phyloP scores from a whole-genome alignment of 2,329 filamentous ascomycete species.

The Colletotrichum spaethianum region DNA sequence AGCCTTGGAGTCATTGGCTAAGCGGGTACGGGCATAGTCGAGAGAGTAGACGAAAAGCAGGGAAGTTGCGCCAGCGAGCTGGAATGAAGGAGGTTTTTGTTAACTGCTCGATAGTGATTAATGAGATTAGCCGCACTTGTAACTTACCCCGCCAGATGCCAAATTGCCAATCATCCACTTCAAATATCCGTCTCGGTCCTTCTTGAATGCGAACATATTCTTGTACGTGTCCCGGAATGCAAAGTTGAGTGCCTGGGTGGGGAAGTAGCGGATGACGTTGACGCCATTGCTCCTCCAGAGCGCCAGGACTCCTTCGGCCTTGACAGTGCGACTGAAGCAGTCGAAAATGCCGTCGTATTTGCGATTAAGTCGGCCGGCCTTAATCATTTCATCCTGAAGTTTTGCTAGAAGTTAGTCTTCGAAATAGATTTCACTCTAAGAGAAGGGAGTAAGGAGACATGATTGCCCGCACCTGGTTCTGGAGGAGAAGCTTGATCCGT shows the following conservation, averaged over 20 bases:
- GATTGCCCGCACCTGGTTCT: constrained; percentile 90
- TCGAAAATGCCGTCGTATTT: constrained; percentile 95
- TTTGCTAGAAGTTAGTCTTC: too few species aligned
- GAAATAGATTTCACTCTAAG: too few species aligned
- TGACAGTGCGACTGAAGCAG: constrained; percentile 94
- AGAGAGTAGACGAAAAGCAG: constrained; percentile 99
- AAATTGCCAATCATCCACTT: constrained; percentile 99
- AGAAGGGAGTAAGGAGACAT: not conserved
- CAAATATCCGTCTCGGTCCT: constrained; percentile 97
- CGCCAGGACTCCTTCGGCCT: constrained; percentile 92
- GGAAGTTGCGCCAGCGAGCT: constrained; percentile 98
- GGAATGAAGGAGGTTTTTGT: constrained; percentile 49
- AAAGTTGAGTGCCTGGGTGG: constrained; percentile 99
- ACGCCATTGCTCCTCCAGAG: constrained; percentile 99
- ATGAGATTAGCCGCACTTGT: too few species aligned
- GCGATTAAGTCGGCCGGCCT: constrained; percentile 96
- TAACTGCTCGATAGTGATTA: too few species aligned
- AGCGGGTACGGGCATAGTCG: constrained; percentile 99
- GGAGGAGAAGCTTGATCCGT: constrained; percentile 99
- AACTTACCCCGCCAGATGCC: constrained; percentile 78
- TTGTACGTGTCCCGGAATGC: constrained; percentile 99
- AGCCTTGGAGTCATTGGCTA: constrained; percentile 99
- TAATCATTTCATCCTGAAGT: constrained; percentile 98
- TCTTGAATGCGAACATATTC: constrained; percentile 99
- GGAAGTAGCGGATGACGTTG: constrained; percentile 99